Conservation (phyloP, 2,329 filamentous ascomycete genomes). For the Talaromyces sp. region DNA sequence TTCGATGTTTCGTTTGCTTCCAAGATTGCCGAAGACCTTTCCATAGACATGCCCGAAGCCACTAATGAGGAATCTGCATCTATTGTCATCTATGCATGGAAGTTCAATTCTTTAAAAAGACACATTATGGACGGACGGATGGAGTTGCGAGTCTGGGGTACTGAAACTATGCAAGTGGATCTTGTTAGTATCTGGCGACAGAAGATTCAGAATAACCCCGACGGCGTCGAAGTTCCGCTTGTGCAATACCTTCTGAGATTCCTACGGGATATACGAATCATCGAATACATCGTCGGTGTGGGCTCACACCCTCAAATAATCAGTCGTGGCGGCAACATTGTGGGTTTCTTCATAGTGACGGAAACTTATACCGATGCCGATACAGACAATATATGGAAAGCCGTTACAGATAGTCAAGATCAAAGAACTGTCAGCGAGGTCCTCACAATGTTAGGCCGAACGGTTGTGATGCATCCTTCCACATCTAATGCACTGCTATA, state of each 20-base stretch:
- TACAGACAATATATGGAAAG: slow-evolving; percentile 78
- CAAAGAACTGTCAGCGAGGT: slow-evolving; percentile 78
- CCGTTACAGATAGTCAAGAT: slow-evolving; percentile 74
- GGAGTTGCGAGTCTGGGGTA: slow-evolving; percentile 77
- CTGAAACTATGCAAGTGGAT: slow-evolving; percentile 66
- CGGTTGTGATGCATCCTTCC: slow-evolving; percentile 44
- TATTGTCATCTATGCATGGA: slow-evolving; percentile 55
- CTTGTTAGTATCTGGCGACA: slow-evolving; percentile 63
- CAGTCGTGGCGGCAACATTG: slow-evolving; percentile 70
- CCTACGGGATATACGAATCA: slow-evolving; percentile 63
- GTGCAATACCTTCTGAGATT: slow-evolving; percentile 65
- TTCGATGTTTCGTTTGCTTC: slow-evolving; percentile 29
- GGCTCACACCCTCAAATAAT: slow-evolving; percentile 92
- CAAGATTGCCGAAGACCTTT: slow-evolving; percentile 33
- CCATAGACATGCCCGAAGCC: slow-evolving; percentile 30
- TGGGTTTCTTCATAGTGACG: slow-evolving; percentile 81
- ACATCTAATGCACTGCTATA: slow-evolving; percentile 51
- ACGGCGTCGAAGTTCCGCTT: slow-evolving; percentile 47
- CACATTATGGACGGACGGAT: slow-evolving; percentile 81
- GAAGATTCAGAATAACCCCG: slow-evolving; percentile 45
- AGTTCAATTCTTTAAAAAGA: slow-evolving; percentile 62
- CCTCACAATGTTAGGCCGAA: slow-evolving; percentile 57
- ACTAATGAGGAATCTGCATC: slow-evolving; percentile 24
- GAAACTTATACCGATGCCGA: slow-evolving; percentile 65
- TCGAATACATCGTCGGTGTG: slow-evolving; percentile 82